Conservation (phyloP, 164 flowering plant species). For the Berberis vulgaris region DNA sequence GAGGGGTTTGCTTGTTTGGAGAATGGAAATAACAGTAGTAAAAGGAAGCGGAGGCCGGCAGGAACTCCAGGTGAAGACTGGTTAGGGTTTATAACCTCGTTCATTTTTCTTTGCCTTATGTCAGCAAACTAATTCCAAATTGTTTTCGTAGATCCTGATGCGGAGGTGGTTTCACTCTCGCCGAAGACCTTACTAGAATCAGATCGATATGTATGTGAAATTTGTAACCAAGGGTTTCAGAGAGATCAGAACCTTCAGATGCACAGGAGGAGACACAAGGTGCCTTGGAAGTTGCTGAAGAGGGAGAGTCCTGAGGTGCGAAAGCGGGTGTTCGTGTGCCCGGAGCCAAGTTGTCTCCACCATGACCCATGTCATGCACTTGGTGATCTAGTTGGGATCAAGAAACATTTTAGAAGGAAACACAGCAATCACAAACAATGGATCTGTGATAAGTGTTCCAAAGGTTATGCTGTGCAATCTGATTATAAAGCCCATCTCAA, state of each 20-base stretch:
- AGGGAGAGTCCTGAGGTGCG: slow-evolving; percentile 63
- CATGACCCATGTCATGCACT: slow-evolving; percentile 94
- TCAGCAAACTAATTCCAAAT: not conserved
- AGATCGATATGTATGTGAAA: slow-evolving; percentile 93
- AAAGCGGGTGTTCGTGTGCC: slow-evolving; percentile 92
- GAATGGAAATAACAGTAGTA: slow-evolving; percentile 34
- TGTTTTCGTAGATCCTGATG: slow-evolving; percentile 75
- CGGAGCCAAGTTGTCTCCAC: slow-evolving; percentile 91
- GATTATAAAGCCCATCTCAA: slow-evolving; percentile 97
- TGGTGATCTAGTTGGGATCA: slow-evolving; percentile 93
- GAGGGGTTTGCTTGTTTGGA: slow-evolving; percentile 39
- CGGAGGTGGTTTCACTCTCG: slow-evolving; percentile 88
- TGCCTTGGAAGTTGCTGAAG: slow-evolving; percentile 94
- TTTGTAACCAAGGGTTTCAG: slow-evolving; percentile 95
- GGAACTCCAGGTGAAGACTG: slow-evolving; percentile 59
- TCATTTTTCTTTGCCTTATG: not conserved
- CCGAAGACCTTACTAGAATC: slow-evolving; percentile 90
- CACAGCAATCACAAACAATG: slow-evolving; percentile 90
- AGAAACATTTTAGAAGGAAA: slow-evolving; percentile 86
- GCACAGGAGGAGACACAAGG: slow-evolving; percentile 93
- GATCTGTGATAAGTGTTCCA: slow-evolving; percentile 89
- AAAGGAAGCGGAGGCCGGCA: slow-evolving; percentile 65
- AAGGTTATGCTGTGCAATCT: slow-evolving; percentile 94
- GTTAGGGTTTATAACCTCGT: not conserved
- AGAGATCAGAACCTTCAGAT: slow-evolving; percentile 97